phyloP scores from a whole-genome alignment of 352 stramenopile species.

The Globisporangium yorkense region DNA sequence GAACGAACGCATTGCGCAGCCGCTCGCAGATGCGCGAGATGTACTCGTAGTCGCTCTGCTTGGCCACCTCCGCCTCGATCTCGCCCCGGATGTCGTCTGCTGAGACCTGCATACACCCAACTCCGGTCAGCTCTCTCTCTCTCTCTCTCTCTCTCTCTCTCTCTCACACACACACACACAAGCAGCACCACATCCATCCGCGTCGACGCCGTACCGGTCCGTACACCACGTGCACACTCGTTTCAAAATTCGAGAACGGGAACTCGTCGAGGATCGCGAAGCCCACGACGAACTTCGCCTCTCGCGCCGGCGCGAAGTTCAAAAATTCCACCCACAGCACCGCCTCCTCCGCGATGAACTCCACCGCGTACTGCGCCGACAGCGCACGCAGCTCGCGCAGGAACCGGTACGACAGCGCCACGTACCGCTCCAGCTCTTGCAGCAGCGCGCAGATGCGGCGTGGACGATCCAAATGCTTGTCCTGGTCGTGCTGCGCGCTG shows the following conservation, averaged over 20 bases:
- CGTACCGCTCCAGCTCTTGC: constrained; percentile 40
- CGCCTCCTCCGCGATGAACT: constrained; percentile 32
- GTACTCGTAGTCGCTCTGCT: constrained; percentile 34
- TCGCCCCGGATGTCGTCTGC: constrained; percentile 36
- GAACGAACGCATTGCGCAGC: constrained; percentile 38
- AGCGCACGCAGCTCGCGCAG: constrained; percentile 52
- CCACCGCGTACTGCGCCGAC: constrained; percentile 45
- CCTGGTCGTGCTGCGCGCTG: constrained; percentile 18
- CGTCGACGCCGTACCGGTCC: constrained; percentile 35
- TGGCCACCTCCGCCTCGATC: constrained; percentile 34
- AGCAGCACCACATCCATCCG: background rate
- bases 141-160: background rate
- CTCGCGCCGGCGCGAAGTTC: constrained; percentile 34
- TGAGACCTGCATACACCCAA: constrained; percentile 38
- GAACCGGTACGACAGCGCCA: constrained; percentile 49
- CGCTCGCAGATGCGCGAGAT: constrained; percentile 46
- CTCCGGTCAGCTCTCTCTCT: background rate
- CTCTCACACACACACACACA: background rate
- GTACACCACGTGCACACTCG: constrained; percentile 30
- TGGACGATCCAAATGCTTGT: constrained; percentile 13
- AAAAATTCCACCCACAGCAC: constrained; percentile 63
- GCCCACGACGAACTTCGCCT: constrained; percentile 41
- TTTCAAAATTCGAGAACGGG: constrained; percentile 48
- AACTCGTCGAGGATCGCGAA: constrained; percentile 43
- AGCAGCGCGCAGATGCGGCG: constrained; percentile 29